These are phyloP conservation scores for Tylopilus sp. DNA, from an alignment of 1,284 basidiomycete species.

Conservation along the genomic window DNA sequence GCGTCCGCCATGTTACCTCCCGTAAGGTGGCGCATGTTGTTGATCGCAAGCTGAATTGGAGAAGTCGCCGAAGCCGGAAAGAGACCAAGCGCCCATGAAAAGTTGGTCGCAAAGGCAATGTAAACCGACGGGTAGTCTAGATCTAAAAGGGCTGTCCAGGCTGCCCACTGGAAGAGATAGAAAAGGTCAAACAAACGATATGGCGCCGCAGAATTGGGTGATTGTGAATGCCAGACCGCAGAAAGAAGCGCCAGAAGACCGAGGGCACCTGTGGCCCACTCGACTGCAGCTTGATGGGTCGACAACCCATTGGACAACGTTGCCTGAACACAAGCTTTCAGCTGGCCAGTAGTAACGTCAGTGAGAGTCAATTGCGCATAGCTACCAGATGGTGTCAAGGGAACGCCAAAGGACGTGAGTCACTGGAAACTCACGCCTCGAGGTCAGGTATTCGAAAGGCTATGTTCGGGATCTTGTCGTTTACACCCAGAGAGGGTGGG, in stretches of 20 bases:
- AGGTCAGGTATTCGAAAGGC: conserved; percentile 89
- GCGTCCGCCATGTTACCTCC: conserved; percentile 71
- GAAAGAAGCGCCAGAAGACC: conserved; percentile 66
- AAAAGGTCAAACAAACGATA: conserved; percentile 78
- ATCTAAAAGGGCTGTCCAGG: conserved; percentile 70
- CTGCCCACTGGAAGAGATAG: conserved; percentile 80
- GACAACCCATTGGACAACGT: conserved; percentile 92
- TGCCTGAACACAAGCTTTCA: conserved; percentile 87
- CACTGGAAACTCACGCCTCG: conserved; percentile 54
- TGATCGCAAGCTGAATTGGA: conserved; percentile 74
- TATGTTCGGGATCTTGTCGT: conserved; percentile 65
- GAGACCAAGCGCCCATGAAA: conserved; percentile 87
- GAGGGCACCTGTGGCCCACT: conserved; percentile 74
- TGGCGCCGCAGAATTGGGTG: conserved; percentile 47
- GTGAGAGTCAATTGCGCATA: conserved; percentile 79
- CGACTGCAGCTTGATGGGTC: conserved; percentile 67
- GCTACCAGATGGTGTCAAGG: conserved; percentile 16
- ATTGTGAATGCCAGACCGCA: conserved; percentile 63
- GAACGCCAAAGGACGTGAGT: background rate
- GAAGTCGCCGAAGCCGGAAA: conserved; percentile 55
- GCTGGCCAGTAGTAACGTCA: conserved; percentile 61
- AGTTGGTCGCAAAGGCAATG: conserved; percentile 78
- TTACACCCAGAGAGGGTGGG: conserved; percentile 55
- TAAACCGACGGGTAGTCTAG: conserved; percentile 88
- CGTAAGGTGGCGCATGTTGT: conserved; percentile 75